phyloP scores from a whole-genome alignment of 441 rosid genomes.

The Bocquillonia castaneifolia region DNA sequence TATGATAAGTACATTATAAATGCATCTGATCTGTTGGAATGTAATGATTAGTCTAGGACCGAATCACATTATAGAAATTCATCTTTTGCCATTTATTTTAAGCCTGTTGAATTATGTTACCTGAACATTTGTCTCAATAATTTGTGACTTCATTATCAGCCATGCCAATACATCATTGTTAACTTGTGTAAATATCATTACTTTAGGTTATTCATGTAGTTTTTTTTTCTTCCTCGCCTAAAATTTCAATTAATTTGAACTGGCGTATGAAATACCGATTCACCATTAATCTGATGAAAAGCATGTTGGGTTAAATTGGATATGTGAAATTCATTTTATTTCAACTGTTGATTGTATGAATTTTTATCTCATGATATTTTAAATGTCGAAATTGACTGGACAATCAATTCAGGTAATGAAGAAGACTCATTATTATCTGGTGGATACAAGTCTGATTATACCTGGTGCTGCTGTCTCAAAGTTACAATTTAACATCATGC shows the following conservation, averaged over 20 bases:
- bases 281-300: not conserved
- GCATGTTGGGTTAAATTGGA: not conserved
- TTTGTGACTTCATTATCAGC: not conserved
- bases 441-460: slow-evolving; percentile 66
- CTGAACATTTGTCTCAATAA: not conserved
- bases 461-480: slow-evolving; percentile 95
- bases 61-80: not conserved
- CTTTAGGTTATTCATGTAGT: not conserved
- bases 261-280: slow-evolving; percentile 6
- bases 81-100: not conserved
- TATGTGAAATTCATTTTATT: not conserved
- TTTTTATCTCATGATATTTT: not conserved
- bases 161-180: not conserved
- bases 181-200: too few relatives aligned
- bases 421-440: slow-evolving; percentile 91
- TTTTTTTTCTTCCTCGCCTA: not conserved
- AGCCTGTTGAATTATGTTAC: not conserved
- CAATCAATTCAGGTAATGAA: slow-evolving; percentile 71
- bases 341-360: slow-evolving; percentile 1
- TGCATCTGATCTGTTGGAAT: not conserved
- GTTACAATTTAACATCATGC: slow-evolving; percentile 68
- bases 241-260: not conserved
- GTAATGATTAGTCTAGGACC: not conserved
- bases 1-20: not conserved
- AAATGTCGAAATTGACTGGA: slow-evolving; percentile 16